Base-by-base conservation (phyloP, 176 grass and related monocot genomes). In the Neostapfia colusana region DNA sequence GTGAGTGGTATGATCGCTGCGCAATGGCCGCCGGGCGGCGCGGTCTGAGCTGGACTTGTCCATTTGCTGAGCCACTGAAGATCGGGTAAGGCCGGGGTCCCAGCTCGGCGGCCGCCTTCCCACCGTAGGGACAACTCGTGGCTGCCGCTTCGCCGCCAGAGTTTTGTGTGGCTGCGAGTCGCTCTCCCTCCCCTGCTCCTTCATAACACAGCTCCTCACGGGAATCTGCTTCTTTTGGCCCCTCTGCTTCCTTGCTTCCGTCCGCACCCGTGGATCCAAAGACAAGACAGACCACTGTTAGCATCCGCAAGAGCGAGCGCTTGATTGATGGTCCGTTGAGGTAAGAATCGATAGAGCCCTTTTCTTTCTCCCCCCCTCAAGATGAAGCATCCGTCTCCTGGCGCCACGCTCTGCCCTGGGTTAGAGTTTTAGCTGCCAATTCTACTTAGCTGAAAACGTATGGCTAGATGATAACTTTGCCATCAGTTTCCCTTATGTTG, bases 41-140 rank as follows among this genome's bases (percentile, higher is more conserved):
- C 21, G 55, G 55, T 58, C 8, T 10, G 7, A 28, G 24, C 15
- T 61, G 57, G 57, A 14, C 0, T 31, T 16, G 57, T 27, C 57
- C 12, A 61, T 61, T 61, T 61, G 25, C 27, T 1, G 6, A 63
- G 62, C 70, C 70, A 82, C 50, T 31, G 7, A 65, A 7, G 8
- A 57, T 4, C 48, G 18, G 80, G 66, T 73, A 27, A 72, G 35
- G 24, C 37, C 38, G 25, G 9, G 26, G 8, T 31, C 51, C 64
- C 35, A 31, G 40, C 41, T n/a, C 53, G 73, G 38, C 60, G 81
- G 64, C 54, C 7, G 16, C 41, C 10, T 35, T n/a, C 72, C 50
- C 7, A 65, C 73, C 73, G 34, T 43, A 77, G 41, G 81, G 11
- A 6, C 54, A 70, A 70, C 73, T 70, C 6, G 81, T 84, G 81